Evolutionary conservation across 129 eudicot genomes (phyloP), one percentile per base, ranked within the genome.

Genomic region (Artemisia argyi): DNA sequence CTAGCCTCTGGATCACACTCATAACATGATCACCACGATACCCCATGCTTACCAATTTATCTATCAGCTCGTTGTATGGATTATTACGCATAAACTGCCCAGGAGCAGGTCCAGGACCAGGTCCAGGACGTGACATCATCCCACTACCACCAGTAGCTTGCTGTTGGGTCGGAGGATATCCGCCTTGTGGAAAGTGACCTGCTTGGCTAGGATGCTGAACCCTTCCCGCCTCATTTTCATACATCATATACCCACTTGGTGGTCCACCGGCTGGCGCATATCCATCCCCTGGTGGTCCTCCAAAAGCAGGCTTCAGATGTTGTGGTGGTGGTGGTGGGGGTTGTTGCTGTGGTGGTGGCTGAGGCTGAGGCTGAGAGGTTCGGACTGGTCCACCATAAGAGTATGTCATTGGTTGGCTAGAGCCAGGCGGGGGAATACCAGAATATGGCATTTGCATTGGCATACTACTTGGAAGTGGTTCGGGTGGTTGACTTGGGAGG

Each of bases 41-140:
- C 44, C 98, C 98, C 98, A 93, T 93, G 85, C 85, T 85, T 65
- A 81, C 91, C 82, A 93, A 44, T 75, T 93, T 87, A 82, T 90
- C 97, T 10, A 93, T 74, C 79, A 93, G 77, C 64, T 93, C 97
- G 53, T 80, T 89, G 73, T 90, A 87, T 0, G 96, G 96, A 81
- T 85, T 88, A 76, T 66, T 81, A 18, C 88, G 90, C 67, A 83
- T 66, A 5, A 82, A 80, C 70, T 84, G 95, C 15, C 73, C 46
- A 39, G 10, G 46, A 39, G 46, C 10, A 39, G 46, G 46, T 39
- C 46, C 46, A 39, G 46, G 90, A n/a, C n/a, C n/a, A n/a, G n/a
- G n/a, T 0, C 85, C 81, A 5, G 82, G 90, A 2, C 90, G 86
- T 12, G 61, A 66, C 83, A 82, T 77, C 53, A 73, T 72, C 72